A percentile compares a stretch with the other conserved stretches of the same genome.
These are phyloP conservation scores for Cryptococcus hybrid DNA, from an alignment of 1,284 basidiomycete genomes.

Conservation along the genomic window DNA sequence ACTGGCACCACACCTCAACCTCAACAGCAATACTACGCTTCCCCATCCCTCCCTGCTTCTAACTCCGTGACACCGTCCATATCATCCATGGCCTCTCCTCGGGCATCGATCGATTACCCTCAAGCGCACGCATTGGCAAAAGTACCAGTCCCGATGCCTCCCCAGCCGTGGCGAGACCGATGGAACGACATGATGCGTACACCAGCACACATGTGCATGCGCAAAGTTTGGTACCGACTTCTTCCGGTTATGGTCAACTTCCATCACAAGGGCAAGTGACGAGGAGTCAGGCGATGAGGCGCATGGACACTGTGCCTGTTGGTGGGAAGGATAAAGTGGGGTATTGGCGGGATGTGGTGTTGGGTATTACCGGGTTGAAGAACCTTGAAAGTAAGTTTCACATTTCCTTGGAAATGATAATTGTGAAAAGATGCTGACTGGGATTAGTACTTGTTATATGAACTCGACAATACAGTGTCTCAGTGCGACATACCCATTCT, in stretches of 20 bases:
- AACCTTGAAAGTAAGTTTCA: constrained; percentile 74
- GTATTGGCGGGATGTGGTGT: constrained; percentile 74
- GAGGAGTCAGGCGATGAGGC: constrained; percentile 29
- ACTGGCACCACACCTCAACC: constrained; percentile 2
- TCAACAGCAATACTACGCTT: not conserved
- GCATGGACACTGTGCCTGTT: constrained; percentile 33
- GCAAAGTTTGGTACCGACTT: not conserved
- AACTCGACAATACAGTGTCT: constrained; percentile 97
- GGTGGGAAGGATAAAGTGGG: constrained; percentile 52
- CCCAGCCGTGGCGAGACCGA: constrained; percentile 64
- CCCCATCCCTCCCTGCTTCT: not conserved
- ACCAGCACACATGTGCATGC: not conserved
- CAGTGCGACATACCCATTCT: constrained; percentile 85
- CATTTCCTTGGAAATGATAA: not conserved
- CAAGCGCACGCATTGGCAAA: constrained; percentile 58
- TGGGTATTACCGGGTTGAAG: constrained; percentile 84
- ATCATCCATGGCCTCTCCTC: constrained; percentile 22
- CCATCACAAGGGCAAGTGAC: not conserved
- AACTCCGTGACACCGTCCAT: not conserved
- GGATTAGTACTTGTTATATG: constrained; percentile 85
- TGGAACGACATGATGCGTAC: constrained; percentile 62
- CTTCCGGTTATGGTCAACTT: not conserved
- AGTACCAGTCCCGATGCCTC: constrained; percentile 63
- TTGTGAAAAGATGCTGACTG: constrained; percentile 1
- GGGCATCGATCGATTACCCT: constrained; percentile 68